Evolutionary conservation across 768 basidiomycete species (phyloP).

Genomic region (Auriscalpium vulgare): DNA sequence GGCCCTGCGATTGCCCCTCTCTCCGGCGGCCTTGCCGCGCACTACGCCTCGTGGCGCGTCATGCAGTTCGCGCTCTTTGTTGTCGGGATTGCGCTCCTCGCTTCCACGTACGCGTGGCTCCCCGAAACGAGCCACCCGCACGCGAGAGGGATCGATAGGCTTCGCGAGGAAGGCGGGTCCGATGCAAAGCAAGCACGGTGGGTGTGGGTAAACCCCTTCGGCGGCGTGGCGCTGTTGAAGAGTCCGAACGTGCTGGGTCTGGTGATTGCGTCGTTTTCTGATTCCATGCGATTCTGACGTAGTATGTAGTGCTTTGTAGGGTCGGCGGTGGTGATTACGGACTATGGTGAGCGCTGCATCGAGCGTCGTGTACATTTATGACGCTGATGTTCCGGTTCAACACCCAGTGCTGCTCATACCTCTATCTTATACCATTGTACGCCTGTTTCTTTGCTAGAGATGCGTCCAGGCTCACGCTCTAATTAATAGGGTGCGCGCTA

Average conservation of each 20-base stretch:
- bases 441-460: slow-evolving; percentile 10
- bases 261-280: slow-evolving; percentile 28
- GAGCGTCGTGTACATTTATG: too few relatives aligned
- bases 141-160: slow-evolving; percentile 44
- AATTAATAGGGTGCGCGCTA: slow-evolving; percentile 44
- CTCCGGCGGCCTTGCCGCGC: slow-evolving; percentile 44
- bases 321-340: slow-evolving; percentile 20
- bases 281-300: slow-evolving; percentile 6
- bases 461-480: background rate
- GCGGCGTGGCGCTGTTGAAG: slow-evolving; percentile 39
- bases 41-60: slow-evolving; percentile 60
- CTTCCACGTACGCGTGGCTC: slow-evolving; percentile 35
- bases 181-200: slow-evolving; percentile 10
- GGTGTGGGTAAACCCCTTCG: slow-evolving; percentile 54
- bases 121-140: slow-evolving; percentile 66
- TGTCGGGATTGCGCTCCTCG: slow-evolving; percentile 30
- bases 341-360: slow-evolving; percentile 25
- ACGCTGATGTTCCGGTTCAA: too few relatives aligned
- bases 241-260: slow-evolving; percentile 52
- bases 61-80: slow-evolving; percentile 43
- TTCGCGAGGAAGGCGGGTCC: slow-evolving; percentile 2
- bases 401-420: slow-evolving; percentile 42
- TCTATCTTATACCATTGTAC: slow-evolving; percentile 58
- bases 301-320: slow-evolving; percentile 37
- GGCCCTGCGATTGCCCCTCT: slow-evolving; percentile 58